Base-by-base conservation (phyloP, 768 basidiomycete genomes). In the Mycena kentingensis region DNA sequence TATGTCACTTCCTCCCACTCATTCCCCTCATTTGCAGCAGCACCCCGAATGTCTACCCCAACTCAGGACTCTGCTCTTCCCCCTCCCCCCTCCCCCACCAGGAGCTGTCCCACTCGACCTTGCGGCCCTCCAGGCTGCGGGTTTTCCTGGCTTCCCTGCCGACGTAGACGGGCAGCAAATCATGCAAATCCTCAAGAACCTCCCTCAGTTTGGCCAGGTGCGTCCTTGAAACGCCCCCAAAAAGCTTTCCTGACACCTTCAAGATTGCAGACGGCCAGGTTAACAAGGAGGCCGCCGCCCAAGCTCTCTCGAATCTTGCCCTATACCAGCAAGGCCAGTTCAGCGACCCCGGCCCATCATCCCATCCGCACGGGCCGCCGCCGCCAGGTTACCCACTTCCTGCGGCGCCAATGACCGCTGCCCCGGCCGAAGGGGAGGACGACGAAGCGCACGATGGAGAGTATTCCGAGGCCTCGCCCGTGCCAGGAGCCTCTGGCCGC, bases 341-440 rank as follows among this genome's bases (percentile, higher is more conserved):
- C 42, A 79, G 78, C 29, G 85, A 88, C 54, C 83, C 85, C 2
- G 85, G 86, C 7, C 84, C 85, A n/a, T 87, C 85, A 3, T 84
- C 84, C 0, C 86, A 87, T 60, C 85, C 84, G 4, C 79, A 81
- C 5, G 85, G 85, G 0, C 85, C 85, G 3, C 85, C 85, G 26
- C 29, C 44, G 5, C 80, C 79, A 49, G 71, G 84, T 1, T 63
- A 15, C 68, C 54, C 52, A 47, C 48, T 60, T 42, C 50, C 52
- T 31, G 51, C 63, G 2, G 78, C 67, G 2, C 28, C 60, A 3
- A 53, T 65, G 2, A 47, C 60, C 1, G 13, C 63, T n/a, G n/a
- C n/a, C n/a, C 66, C 57, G 31, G 25, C 46, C 12, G 57, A 64
- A 0, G 38, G 37, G 7, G 58, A 59, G 6, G 65, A 61, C 12